Evolutionary conservation across 371 early-diverging fungal genomes (phyloP).

Genomic region (Rhizomucor pusillus): DNA sequence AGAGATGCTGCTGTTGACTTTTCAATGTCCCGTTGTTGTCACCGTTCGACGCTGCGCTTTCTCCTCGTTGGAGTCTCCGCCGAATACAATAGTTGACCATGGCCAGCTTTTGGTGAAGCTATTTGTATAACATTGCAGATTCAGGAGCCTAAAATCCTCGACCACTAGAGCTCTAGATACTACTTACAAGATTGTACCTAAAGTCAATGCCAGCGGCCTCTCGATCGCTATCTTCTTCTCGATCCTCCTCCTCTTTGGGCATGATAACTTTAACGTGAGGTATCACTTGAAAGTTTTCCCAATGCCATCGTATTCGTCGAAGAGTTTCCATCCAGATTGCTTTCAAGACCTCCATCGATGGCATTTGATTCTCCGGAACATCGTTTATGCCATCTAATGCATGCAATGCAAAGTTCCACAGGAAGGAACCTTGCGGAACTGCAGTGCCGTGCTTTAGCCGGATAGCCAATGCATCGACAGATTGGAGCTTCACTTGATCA

Average conservation of each 20-base stretch:
- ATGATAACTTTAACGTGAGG: slow-evolving; percentile 54
- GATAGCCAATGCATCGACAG: too few species aligned
- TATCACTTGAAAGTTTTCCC: slow-evolving; percentile 59
- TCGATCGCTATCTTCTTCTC: slow-evolving; percentile 9
- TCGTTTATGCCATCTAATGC: slow-evolving; percentile 49
- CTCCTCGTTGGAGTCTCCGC: slow-evolving; percentile 33
- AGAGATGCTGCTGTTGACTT: not conserved
- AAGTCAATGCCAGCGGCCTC: slow-evolving; percentile 64
- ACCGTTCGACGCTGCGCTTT: not conserved
- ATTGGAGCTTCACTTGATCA: too few species aligned
- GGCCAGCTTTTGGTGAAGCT: slow-evolving; percentile 84
- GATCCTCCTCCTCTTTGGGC: slow-evolving; percentile 16
- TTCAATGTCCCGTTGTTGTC: too few species aligned
- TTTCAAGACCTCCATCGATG: slow-evolving; percentile 58
- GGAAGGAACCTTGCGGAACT: slow-evolving; percentile 64
- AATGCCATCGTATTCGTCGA: slow-evolving; percentile 59
- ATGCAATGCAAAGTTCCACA: slow-evolving; percentile 65
- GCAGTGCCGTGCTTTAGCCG: slow-evolving; percentile 53
- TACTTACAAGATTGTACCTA: slow-evolving; percentile 58
- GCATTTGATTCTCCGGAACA: slow-evolving; percentile 38
- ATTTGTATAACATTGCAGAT: not conserved
- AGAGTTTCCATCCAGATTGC: slow-evolving; percentile 65
- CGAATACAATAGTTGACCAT: slow-evolving; percentile 88
- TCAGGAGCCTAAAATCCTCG: not conserved
- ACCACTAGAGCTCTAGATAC: not conserved